These are phyloP conservation scores for Candida frijolesensis DNA, from an alignment of 1,139 yeast species.

Conservation along the genomic window DNA sequence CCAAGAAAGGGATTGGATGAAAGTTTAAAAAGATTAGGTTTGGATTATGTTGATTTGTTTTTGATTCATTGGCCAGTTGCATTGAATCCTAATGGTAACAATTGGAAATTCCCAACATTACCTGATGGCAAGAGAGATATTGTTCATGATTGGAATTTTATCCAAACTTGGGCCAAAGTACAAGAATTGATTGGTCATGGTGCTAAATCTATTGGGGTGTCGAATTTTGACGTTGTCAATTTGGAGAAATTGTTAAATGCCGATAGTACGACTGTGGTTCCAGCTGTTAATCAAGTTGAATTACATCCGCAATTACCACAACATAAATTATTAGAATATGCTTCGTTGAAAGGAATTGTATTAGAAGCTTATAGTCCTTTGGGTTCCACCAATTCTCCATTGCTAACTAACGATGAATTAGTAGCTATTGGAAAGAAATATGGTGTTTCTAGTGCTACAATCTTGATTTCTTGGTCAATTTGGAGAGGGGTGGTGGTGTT, in stretches of 20 bases:
- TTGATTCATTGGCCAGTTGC: conserved; percentile 84
- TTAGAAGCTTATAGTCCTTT: conserved; percentile 28
- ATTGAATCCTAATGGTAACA: conserved; percentile 38
- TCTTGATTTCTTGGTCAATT: conserved; percentile 56
- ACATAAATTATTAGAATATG: conserved; percentile 1
- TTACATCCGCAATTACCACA: conserved; percentile 2
- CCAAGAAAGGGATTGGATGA: conserved; percentile 57
- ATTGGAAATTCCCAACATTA: conserved; percentile 28
- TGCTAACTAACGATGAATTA: conserved; percentile 44
- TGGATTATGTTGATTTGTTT: conserved; percentile 78
- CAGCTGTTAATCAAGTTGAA: conserved; percentile 4
- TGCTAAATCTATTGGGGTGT: conserved; percentile 1
- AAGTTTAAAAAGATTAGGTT: conserved; percentile 61
- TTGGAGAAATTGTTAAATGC: conserved; percentile 1
- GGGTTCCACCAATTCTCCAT: conserved; percentile 58
- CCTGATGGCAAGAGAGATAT: neutral
- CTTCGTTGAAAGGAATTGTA: neutral
- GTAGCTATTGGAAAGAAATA: conserved; percentile 46
- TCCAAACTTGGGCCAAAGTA: neutral
- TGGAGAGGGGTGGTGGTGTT: conserved; percentile 53
- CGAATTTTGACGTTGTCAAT: conserved; percentile 1
- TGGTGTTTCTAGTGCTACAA: conserved; percentile 42
- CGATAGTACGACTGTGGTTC: neutral
- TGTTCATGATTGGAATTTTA: conserved; percentile 40
- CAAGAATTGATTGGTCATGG: conserved; percentile 1